Conservation (phyloP, 2,329 filamentous ascomycete species). For the Diaporthe batatas region DNA sequence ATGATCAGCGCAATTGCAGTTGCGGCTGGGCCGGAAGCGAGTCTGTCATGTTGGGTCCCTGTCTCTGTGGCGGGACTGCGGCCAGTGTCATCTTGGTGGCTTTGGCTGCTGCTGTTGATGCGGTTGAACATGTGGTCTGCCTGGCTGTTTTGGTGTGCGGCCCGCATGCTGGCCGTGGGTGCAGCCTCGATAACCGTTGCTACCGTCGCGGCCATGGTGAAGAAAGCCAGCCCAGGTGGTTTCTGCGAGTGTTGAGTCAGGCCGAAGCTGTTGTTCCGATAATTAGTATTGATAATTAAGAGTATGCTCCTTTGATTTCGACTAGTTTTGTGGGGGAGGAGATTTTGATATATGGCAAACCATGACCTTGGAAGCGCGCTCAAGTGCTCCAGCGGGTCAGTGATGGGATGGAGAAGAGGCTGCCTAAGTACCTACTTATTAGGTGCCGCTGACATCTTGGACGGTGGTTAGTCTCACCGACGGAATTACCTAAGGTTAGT, state of each 20-base stretch:
- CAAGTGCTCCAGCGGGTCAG: background rate
- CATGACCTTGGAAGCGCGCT: no score
- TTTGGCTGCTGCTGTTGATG: background rate
- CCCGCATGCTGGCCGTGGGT: background rate
- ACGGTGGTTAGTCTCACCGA: background rate
- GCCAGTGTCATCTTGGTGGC: no score
- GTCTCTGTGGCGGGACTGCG: no score
- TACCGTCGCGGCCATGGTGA: background rate
- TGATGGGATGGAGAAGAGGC: background rate
- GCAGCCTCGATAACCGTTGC: background rate
- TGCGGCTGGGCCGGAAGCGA: background rate
- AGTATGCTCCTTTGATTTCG: background rate
- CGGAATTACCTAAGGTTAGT: constrained; percentile 4
- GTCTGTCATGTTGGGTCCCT: background rate
- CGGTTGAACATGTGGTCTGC: background rate
- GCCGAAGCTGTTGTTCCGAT: no score
- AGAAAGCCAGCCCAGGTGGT: no score
- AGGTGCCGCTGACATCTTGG: background rate
- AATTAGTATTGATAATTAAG: rapidly evolving
- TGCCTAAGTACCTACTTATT: no score
- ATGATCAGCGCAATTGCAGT: constrained; percentile 1
- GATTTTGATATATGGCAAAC: background rate
- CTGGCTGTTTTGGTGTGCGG: background rate
- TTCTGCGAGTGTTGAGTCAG: no score
- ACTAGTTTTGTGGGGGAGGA: background rate